Evolutionary conservation across 805 yeast species (phyloP), one percentile per base, ranked within the genome.

Genomic region (Suhomyces pyralidae): DNA sequence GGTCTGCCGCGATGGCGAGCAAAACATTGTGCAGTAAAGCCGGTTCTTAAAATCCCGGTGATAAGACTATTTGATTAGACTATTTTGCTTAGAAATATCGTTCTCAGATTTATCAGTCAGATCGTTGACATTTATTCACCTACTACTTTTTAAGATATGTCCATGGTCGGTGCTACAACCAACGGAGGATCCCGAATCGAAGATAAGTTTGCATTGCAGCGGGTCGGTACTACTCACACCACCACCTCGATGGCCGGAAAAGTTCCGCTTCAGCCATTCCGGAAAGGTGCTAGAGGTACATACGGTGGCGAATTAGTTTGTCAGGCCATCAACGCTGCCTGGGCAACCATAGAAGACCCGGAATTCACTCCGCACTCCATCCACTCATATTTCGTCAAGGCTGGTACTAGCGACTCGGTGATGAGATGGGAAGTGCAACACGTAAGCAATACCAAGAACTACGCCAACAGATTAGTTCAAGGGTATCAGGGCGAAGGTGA

Each of bases 271-370:
- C 63, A 66, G 50, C 57, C 63, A 8, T 58, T 62, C 43, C 49
- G 51, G 7, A 52, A 51, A 9, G 67, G 54, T 3, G 58, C 59
- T 15, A 51, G 71, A 22, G 71, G 71, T 2, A 60, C 63, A 1
- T 67, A 63, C 43, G 71, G 71, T 3, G 71, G 70, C 3, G 71
- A 67, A 51, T 56, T 65, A 36, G 59, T 65, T 10, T 54, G 59
- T 17, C 70, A 66, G 51, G 58, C 58, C n/a, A 46, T 67, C 19
- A 44, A 59, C 24, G 71, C 69, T 0, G 69, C 68, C 3, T 65
- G 68, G 69, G 65, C 55, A 30, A 59, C 67, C 24, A 58, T 67
- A 4, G 49, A 49, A 3, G 68, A 58, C 40, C 46, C 54, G n/a
- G 64, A 58, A 7, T 58, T 63, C 44, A 55, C 61, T 42, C 63